Conservation (phyloP, 306 rosid genomes). For the Medicago truncatula region MtrunA17r5.0-ANR NC_053044.1:56182001-56182500, state of each 20-base stretch:
- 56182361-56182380: not conserved
- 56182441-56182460: no score
- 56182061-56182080: constrained; percentile 82
- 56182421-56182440: no score
- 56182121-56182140: constrained; percentile 76
- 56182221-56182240: constrained; percentile 57
- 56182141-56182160: constrained; percentile 63
- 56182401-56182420: no score
- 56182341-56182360: constrained; percentile 67
- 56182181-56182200: constrained; percentile 33
- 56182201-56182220: constrained; percentile 22
- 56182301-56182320: constrained; percentile 62
- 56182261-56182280: constrained; percentile 56
- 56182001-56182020: constrained; percentile 77
- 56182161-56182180: constrained; percentile 38
- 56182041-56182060: constrained; percentile 87
- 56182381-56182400: not conserved
- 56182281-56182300: constrained; percentile 58
- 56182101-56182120: constrained; percentile 76
- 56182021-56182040: constrained; percentile 68
- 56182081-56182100: constrained; percentile 69
- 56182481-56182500: constrained; percentile 76
- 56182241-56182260: constrained; percentile 78
- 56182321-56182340: constrained; percentile 71
- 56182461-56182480: constrained; percentile 83